Percentiles rank a stretch among this genome's conserved stretches.
Evolutionary conservation across 2,329 filamentous ascomycete species (phyloP).

Genomic region (Sporothrix dimorphospora): DNA sequence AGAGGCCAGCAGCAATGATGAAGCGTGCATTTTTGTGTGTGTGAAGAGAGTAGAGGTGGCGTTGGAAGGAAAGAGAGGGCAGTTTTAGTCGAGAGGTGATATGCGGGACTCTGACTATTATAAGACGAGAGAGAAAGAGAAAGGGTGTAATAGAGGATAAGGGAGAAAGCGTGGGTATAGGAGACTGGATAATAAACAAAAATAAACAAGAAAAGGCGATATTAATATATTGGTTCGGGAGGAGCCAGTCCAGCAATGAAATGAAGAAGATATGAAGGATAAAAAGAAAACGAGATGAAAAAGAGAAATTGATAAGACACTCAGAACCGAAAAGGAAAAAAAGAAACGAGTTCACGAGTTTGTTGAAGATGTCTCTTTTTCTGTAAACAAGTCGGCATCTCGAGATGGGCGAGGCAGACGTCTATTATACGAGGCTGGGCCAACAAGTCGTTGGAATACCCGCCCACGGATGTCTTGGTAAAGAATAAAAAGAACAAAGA

Average conservation of each 20-base stretch:
- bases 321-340: neutral
- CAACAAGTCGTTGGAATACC: conserved; percentile 1
- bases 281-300: conserved; percentile 4
- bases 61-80: neutral
- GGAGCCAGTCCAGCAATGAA: conserved; percentile 20
- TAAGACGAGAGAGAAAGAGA: neutral
- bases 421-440: conserved; percentile 25
- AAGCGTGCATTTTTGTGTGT: conserved; percentile 53
- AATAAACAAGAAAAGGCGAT: neutral
- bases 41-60: neutral
- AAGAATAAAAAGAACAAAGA: conserved; percentile 7
- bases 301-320: conserved; percentile 13
- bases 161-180: neutral
- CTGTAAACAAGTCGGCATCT: neutral
- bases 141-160: neutral
- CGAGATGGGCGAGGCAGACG: neutral
- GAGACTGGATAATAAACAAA: conserved; percentile 17
- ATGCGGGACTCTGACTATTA: conserved; percentile 5
- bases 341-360: neutral
- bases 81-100: neutral
- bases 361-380: neutral
- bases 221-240: conserved; percentile 10
- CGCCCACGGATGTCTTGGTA: neutral
- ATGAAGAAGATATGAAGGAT: neutral
- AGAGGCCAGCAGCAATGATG: conserved; percentile 50